Evolutionary conservation across 106 monocot genomes (phyloP).

Genomic region (Dioscorea dumetorum): DNA sequence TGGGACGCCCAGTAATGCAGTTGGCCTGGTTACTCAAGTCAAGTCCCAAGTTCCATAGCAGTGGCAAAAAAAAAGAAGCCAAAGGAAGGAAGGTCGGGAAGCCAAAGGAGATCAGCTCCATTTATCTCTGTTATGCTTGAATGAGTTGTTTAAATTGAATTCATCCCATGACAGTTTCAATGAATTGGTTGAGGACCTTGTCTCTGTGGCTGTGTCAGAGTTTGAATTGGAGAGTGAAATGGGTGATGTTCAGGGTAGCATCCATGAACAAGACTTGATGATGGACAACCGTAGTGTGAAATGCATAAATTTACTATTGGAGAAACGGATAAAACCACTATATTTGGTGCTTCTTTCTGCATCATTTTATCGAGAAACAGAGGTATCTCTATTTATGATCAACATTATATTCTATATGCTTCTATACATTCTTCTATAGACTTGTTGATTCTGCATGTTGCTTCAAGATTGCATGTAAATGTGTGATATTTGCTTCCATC

Average conservation of each 20-base stretch:
- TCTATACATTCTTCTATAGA: too few species aligned
- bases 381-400: conserved; percentile 35
- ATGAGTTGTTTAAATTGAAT: conserved; percentile 48
- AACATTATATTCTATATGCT: conserved; percentile 1
- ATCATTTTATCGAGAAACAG: conserved; percentile 56
- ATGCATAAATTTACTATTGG: conserved; percentile 33
- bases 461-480: too few species aligned
- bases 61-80: conserved; percentile 33
- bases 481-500: too few species aligned
- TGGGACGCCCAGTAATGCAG: conserved; percentile 55
- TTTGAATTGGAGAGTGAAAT: conserved; percentile 15
- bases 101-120: conserved; percentile 28
- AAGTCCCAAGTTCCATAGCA: conserved; percentile 25
- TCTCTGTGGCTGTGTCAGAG: conserved; percentile 19
- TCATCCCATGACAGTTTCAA: conserved; percentile 12
- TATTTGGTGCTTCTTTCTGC: conserved; percentile 28
- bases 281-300: conserved; percentile 7
- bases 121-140: conserved; percentile 61
- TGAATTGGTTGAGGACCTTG: conserved; percentile 46
- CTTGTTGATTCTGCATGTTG: too few species aligned
- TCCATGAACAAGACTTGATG: conserved; percentile 10
- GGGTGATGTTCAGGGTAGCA: conserved; percentile 9
- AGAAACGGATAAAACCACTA: conserved; percentile 49
- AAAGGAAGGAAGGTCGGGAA: conserved; percentile 44
- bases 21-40: conserved; percentile 46